Percentiles rank a stretch among this genome's conserved stretches.
Conservation (phyloP, 2,329 filamentous ascomycete genomes). For the Epichloe amarillans region DNA sequence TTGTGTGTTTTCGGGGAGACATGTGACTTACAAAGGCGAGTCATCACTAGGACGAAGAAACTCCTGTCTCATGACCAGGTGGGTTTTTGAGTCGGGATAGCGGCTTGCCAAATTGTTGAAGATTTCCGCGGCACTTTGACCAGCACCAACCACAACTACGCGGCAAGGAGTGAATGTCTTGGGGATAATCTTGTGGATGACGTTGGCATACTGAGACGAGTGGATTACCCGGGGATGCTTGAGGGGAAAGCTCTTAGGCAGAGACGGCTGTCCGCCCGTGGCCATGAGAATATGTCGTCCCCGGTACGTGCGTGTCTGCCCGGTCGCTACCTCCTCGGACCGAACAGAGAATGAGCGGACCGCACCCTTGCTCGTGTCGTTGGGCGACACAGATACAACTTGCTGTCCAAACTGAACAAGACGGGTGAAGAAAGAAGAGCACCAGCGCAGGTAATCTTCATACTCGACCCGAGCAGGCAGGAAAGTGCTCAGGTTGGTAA, state of each 20-base stretch:
- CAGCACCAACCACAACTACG: conserved; percentile 76
- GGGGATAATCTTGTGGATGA: conserved; percentile 44
- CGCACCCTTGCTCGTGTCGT: conserved; percentile 24
- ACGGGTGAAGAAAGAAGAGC: conserved; percentile 63
- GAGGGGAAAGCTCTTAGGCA: conserved; percentile 56
- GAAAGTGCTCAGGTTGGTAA: conserved; percentile 84
- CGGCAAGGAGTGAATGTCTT: conserved; percentile 46
- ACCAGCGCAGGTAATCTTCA: conserved; percentile 93
- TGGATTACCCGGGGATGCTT: conserved; percentile 67
- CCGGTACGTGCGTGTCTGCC: conserved; percentile 36
- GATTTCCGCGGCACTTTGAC: conserved; percentile 90
- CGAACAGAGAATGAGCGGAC: conserved; percentile 55
- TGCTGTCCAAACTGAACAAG: conserved; percentile 65
- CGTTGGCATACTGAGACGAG: conserved; percentile 70
- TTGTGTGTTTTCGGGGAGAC: not conserved
- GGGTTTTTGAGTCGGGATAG: conserved; percentile 70
- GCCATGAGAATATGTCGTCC: conserved; percentile 53
- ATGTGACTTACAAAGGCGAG: conserved; percentile 67
- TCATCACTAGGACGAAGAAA: conserved; percentile 87
- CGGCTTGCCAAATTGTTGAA: conserved; percentile 75
- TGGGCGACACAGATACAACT: conserved; percentile 57
- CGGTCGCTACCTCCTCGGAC: conserved; percentile 48
- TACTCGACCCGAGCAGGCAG: conserved; percentile 77
- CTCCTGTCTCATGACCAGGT: conserved; percentile 67
- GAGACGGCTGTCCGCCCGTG: conserved; percentile 48